Conservation (phyloP, 2,329 filamentous ascomycete species). For the Aspergillus amoenus region DNA sequence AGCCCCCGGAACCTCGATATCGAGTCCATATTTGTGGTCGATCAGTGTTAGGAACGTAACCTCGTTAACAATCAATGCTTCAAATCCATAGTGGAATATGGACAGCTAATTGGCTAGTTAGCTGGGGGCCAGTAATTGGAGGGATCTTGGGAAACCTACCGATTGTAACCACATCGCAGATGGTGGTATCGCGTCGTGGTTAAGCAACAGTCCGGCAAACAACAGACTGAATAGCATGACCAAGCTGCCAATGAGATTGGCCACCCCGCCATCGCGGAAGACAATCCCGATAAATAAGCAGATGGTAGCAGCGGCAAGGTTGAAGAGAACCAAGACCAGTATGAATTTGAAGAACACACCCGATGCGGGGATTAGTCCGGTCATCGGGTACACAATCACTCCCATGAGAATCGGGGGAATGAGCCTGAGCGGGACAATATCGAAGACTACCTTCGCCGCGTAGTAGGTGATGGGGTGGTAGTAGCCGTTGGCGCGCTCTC, state of each 20-base stretch:
- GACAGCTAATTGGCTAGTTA: constrained; percentile 60
- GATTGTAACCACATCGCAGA: constrained; percentile 87
- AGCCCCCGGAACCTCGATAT: constrained; percentile 93
- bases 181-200: constrained; percentile 86
- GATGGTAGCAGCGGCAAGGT: constrained; percentile 87
- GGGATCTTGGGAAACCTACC: constrained; percentile 46
- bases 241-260: constrained; percentile 87
- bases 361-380: constrained; percentile 78
- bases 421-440: constrained; percentile 90
- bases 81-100: constrained; percentile 98
- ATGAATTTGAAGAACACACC: constrained; percentile 88
- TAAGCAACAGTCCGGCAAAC: constrained; percentile 90
- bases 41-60: constrained; percentile 85
- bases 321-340: constrained; percentile 90
- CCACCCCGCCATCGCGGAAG: constrained; percentile 86
- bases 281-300: constrained; percentile 96
- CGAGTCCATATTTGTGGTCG: constrained; percentile 92
- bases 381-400: constrained; percentile 97
- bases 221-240: constrained; percentile 97
- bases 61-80: constrained; percentile 95
- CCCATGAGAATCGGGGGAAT: constrained; percentile 95
- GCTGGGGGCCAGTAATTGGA: background rate
- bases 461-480: constrained; percentile 95
- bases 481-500: constrained; percentile 94
- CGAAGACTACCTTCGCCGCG: constrained; percentile 93